phyloP scores from a whole-genome alignment of 2,329 filamentous ascomycete genomes.

The Aphanocladium album region DNA sequence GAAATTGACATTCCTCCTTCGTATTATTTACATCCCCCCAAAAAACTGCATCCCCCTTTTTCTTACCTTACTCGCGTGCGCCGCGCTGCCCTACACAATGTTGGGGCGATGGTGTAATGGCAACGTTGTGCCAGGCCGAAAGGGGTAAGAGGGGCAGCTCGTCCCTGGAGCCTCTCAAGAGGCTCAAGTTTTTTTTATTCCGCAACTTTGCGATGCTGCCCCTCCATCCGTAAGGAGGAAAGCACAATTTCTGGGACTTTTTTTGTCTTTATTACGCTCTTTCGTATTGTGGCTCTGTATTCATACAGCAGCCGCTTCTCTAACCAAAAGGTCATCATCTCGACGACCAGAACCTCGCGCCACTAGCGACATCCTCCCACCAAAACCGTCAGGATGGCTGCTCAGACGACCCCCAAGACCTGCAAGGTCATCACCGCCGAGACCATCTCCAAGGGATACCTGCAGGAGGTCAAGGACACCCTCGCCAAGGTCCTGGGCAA shows the following conservation, averaged over 20 bases:
- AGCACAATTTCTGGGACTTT: not conserved
- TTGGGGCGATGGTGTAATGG: not conserved
- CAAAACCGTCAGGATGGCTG: not conserved
- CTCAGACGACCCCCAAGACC: slow-evolving; percentile 40
- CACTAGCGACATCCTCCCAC: not conserved
- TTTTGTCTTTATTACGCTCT: not conserved
- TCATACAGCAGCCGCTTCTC: not conserved
- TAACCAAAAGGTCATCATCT: not conserved
- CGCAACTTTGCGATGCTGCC: slow-evolving; percentile 7
- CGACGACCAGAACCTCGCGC: too few species aligned
- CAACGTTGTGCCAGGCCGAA: slow-evolving; percentile 18
- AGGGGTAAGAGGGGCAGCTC: slow-evolving; percentile 28
- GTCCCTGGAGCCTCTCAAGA: slow-evolving; percentile 8
- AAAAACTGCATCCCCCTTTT: too few species aligned
- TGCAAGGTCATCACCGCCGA: slow-evolving; percentile 93
- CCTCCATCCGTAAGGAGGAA: slow-evolving; percentile 1
- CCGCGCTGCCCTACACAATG: not conserved
- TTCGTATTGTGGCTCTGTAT: not conserved
- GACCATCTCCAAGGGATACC: slow-evolving; percentile 76
- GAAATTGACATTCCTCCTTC: too few species aligned
- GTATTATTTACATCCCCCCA: too few species aligned
- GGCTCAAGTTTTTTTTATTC: slow-evolving; percentile 20
- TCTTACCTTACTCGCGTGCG: not conserved
- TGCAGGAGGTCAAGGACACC: slow-evolving; percentile 72
- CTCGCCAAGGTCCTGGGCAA: slow-evolving; percentile 64